Evolutionary conservation across 768 basidiomycete species (phyloP), one percentile per base, ranked within the genome.

Genomic region (Pulveroboletus sp.): DNA sequence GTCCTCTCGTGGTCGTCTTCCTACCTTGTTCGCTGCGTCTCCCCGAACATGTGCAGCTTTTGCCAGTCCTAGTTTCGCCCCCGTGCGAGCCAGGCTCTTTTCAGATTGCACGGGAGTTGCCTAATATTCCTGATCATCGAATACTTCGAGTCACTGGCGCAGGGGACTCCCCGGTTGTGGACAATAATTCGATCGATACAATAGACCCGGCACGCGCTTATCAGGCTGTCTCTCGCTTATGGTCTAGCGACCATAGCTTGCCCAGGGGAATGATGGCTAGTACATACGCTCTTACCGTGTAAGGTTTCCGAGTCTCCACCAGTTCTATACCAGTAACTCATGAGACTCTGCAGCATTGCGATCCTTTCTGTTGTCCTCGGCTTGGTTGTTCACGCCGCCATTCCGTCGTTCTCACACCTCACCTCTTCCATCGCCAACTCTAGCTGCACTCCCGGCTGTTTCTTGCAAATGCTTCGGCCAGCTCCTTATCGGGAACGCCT

Each of bases 1-100:
- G 76, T 47, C 86, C 86, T 27, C 70, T 89, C 55, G 87, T 83
- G 20, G 72, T 89, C 51, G 71, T 88, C 48, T 86, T 80, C 66
- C 67, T 87, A 39, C 87, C 87, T 43, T 74, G 73, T 19, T 65
- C 73, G 49, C 62, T 67, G 10, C 52, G 47, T 39, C 59, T 71
- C 1, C 69, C 71, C 20, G 63, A 68, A 35, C 76, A 77, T 54
- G 70, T 75, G 19, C 55, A 72, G 16, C 85, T 83, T 66, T 75
- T 89, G 43, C 86, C 87, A 3, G 75, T 88, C 38, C 55, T 80
- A 43, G 61, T 68, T 36, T 58, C 65, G 17, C 47, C 63, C 17
- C 42, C 58, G 3, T 56, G 51, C 4, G 51, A 54, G 23, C 41
- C 20, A 26, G 39, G 44, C 17, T 57, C 54, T 47, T 39, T 73